These are phyloP conservation scores for Hippophae rhamnoides DNA, from an alignment of 306 rosid genomes.

Conservation along the genomic window DNA sequence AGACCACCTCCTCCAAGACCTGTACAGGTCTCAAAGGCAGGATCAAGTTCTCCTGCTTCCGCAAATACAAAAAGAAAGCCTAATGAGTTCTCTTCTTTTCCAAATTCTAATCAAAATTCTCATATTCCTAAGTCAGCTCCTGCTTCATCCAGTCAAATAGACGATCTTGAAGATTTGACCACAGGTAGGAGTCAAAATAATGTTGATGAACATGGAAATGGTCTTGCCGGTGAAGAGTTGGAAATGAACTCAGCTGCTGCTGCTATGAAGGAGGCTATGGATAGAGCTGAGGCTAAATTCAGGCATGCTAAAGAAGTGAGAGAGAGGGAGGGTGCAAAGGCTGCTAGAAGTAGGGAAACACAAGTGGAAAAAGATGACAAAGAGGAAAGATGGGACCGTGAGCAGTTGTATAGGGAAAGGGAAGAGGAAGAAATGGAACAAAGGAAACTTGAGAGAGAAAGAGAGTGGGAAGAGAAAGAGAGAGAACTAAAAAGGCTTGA, in stretches of 20 bases:
- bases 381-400: slow-evolving; percentile 55
- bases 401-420: slow-evolving; percentile 53
- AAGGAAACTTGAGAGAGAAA: slow-evolving; percentile 49
- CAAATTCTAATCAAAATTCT: slow-evolving; percentile 40
- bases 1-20: slow-evolving; percentile 98
- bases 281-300: slow-evolving; percentile 89
- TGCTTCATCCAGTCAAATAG: slow-evolving; percentile 41
- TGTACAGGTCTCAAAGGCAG: slow-evolving; percentile 48
- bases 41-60: slow-evolving; percentile 34
- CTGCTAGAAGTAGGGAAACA: slow-evolving; percentile 61
- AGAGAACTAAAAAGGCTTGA: slow-evolving; percentile 60
- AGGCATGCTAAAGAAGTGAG: slow-evolving; percentile 84
- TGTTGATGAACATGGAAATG: slow-evolving; percentile 48
- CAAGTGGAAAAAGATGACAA: slow-evolving; percentile 69
- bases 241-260: slow-evolving; percentile 95
- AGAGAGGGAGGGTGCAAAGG: slow-evolving; percentile 75
- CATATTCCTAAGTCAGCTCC: slow-evolving; percentile 48
- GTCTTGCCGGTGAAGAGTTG: slow-evolving; percentile 58
- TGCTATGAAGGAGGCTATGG: slow-evolving; percentile 99
- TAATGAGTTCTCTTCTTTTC: slow-evolving; percentile 48
- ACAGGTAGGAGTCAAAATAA: slow-evolving; percentile 42
- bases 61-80: slow-evolving; percentile 49
- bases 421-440: slow-evolving; percentile 58
- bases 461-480: slow-evolving; percentile 72
- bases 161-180: slow-evolving; percentile 72